phyloP scores from a whole-genome alignment of 805 yeast genomes.

The Teunomyces kruisii region DNA sequence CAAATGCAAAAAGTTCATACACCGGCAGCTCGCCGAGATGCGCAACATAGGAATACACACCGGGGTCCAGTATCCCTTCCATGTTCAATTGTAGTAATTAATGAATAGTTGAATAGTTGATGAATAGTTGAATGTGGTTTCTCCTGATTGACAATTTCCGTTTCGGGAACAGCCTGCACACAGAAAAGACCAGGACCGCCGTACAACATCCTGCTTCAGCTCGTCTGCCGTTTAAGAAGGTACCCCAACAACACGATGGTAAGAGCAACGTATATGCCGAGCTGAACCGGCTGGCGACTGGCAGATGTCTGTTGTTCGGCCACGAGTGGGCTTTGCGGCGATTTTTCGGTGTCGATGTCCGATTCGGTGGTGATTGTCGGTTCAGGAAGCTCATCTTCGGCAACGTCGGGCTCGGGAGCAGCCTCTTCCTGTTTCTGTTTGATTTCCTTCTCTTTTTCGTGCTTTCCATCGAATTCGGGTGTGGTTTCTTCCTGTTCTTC shows the following conservation, averaged over 20 bases:
- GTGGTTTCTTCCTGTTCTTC: neutral
- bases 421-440: neutral
- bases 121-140: neutral
- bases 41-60: neutral
- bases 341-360: no score
- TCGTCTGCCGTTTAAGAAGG: neutral
- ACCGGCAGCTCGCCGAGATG: neutral
- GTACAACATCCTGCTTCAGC: neutral
- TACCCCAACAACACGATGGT: neutral
- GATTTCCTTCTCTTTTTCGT: neutral
- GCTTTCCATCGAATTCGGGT: neutral
- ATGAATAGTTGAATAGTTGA: neutral
- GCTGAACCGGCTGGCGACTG: neutral
- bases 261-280: neutral
- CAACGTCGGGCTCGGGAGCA: neutral
- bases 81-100: neutral
- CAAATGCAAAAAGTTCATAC: slow-evolving; percentile 40
- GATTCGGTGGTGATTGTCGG: no score
- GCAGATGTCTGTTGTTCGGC: no score
- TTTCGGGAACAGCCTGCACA: neutral
- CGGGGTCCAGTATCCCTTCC: neutral
- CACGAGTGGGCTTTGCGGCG: no score
- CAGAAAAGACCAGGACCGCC: neutral
- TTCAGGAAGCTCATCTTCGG: neutral
- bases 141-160: no score